Percentiles rank a stretch among this genome's conserved stretches.
These are phyloP conservation scores for Auxenochlorella pyrenoidosa DNA, from an alignment of 139 green algal species.

Conservation along the genomic window DNA sequence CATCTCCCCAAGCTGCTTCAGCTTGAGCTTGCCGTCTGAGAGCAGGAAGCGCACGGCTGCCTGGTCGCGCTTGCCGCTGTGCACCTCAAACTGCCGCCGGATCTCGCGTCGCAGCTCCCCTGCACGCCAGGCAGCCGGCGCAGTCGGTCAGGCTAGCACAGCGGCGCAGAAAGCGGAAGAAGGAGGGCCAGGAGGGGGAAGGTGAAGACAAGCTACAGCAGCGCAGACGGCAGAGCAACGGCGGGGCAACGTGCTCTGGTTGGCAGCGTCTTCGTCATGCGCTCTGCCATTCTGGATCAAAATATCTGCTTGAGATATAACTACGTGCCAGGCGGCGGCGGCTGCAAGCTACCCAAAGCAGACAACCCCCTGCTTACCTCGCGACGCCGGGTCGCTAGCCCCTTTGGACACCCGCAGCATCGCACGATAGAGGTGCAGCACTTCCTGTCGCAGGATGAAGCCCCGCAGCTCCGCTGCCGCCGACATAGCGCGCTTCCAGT, in stretches of 20 bases:
- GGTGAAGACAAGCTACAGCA: no score
- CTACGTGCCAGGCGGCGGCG: neutral
- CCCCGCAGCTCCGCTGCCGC: neutral
- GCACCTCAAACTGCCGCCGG: constrained; percentile 25
- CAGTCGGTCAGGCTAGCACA: neutral
- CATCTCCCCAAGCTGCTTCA: constrained; percentile 29
- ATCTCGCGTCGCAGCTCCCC: constrained; percentile 18
- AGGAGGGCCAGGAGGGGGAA: neutral
- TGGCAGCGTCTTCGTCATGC: neutral
- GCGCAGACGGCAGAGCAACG: no score
- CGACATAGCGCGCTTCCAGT: neutral
- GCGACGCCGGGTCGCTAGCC: neutral
- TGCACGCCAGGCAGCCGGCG: neutral
- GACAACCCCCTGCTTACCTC: neutral
- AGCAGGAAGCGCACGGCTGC: constrained; percentile 4
- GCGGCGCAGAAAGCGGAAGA: neutral
- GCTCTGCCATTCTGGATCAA: neutral
- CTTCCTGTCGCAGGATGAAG: constrained; percentile 27
- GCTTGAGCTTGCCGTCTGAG: constrained; percentile 28
- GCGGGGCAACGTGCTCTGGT: no score
- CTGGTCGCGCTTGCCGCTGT: neutral
- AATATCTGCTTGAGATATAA: no score
- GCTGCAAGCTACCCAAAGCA: neutral
- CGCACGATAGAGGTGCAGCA: constrained; percentile 18
- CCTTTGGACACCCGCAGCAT: neutral